A percentile compares a stretch with the other conserved stretches of the same genome.
Evolutionary conservation across 2,329 filamentous ascomycete genomes (phyloP).

Genomic region (Botryotinia globosa): DNA sequence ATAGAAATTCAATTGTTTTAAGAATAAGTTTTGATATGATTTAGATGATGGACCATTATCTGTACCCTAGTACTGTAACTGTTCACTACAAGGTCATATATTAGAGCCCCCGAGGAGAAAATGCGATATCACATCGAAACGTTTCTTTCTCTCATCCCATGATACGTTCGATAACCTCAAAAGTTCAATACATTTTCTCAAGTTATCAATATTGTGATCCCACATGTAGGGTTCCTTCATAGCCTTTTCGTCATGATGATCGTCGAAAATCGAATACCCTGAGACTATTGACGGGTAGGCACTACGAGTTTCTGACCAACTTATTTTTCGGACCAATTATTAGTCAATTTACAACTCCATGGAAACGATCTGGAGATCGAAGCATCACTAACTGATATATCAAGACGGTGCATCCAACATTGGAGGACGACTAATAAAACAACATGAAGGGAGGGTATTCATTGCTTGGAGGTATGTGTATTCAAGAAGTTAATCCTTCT

Average conservation of each 20-base stretch:
- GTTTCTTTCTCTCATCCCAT: not conserved
- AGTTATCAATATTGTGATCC: not conserved
- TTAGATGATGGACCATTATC: no score
- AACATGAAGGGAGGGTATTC: not conserved
- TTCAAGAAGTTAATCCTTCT: not conserved
- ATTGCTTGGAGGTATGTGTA: not conserved
- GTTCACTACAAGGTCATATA: not conserved
- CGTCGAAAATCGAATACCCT: no score
- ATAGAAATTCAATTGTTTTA: no score
- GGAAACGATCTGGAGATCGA: not conserved
- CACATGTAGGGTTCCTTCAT: not conserved
- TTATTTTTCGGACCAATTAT: not conserved
- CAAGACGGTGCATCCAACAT: not conserved
- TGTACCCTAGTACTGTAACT: no score
- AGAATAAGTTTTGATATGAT: no score
- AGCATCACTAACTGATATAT: not conserved
- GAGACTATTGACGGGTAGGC: no score
- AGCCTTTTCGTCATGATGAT: no score
- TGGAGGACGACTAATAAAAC: not conserved
- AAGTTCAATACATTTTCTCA: rapidly evolving
- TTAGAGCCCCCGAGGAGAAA: rapidly evolving
- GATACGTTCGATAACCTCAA: not conserved
- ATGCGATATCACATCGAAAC: not conserved
- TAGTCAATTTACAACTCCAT: not conserved
- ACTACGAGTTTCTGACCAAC: no score